phyloP scores from a whole-genome alignment of 225 moss, liverwort and hornwort species.

The Marchantia polymorpha region DNA sequence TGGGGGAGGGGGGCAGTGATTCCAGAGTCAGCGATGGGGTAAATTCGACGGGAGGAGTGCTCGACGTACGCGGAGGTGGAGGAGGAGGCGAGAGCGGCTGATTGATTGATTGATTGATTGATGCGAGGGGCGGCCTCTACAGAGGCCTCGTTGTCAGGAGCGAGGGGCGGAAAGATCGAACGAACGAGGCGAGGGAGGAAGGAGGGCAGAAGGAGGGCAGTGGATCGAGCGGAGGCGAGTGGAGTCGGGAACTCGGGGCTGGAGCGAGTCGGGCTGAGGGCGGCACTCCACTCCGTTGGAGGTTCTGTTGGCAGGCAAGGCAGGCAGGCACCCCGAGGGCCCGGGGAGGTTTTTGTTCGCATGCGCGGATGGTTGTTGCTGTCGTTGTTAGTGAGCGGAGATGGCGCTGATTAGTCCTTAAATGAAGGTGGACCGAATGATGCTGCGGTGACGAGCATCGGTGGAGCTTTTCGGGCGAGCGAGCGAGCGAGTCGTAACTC shows the following conservation, averaged over 20 bases:
- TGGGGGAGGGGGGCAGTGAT: neutral
- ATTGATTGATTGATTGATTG: neutral
- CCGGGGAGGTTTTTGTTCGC: neutral
- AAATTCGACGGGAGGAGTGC: no score
- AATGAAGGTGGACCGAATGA: slow-evolving; percentile 4
- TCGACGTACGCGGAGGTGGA: neutral
- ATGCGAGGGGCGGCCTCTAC: neutral
- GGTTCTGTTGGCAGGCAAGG: neutral
- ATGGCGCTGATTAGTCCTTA: neutral
- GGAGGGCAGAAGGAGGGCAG: neutral
- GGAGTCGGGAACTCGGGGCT: neutral
- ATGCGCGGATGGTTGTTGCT: neutral
- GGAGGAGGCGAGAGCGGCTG: neutral
- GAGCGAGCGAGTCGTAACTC: neutral
- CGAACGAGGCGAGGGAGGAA: neutral
- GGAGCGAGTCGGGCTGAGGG: neutral
- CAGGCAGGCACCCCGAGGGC: no score
- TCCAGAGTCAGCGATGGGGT: neutral
- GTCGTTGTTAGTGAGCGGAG: neutral
- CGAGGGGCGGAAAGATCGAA: neutral
- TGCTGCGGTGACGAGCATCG: neutral
- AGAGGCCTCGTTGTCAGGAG: neutral
- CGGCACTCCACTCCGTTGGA: no score
- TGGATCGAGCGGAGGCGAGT: neutral
- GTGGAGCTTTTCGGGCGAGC: neutral